Evolutionary conservation across 2,329 filamentous ascomycete genomes (phyloP).

Genomic region (Nothophaeocryptopus gaeumannii): DNA sequence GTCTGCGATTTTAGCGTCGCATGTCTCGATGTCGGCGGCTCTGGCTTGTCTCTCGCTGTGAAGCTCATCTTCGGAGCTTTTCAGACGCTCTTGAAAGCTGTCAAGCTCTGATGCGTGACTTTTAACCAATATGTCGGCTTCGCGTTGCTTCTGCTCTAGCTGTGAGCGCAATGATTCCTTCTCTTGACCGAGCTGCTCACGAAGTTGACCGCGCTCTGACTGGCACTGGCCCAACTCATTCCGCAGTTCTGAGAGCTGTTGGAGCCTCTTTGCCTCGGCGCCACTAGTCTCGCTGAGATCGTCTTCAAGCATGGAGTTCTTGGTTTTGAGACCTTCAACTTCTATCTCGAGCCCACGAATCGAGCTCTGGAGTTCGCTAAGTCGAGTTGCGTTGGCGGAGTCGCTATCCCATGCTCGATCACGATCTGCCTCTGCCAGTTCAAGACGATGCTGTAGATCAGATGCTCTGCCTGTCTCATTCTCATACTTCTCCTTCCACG

Average conservation of each 20-base stretch:
- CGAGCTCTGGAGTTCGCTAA: constrained; percentile 5
- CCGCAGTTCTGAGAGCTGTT: constrained; percentile 8
- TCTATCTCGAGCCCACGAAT: background rate
- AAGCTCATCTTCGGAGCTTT: constrained; percentile 1
- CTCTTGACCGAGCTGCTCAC: constrained; percentile 24
- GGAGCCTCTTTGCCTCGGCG: constrained; percentile 12
- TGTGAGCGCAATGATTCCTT: constrained; percentile 42
- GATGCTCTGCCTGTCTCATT: constrained; percentile 10
- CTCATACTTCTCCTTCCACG: constrained; percentile 14
- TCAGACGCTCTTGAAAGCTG: constrained; percentile 2
- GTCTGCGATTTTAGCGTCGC: constrained; percentile 21
- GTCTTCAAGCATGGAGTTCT: constrained; percentile 15
- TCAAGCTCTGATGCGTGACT: background rate
- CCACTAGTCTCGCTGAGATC: constrained; percentile 13
- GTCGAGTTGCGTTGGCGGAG: background rate
- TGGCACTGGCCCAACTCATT: constrained; percentile 19
- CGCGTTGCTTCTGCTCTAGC: constrained; percentile 25
- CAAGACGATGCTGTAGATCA: constrained; percentile 9
- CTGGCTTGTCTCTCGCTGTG: background rate
- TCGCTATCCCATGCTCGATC: constrained; percentile 11
- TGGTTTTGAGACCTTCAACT: constrained; percentile 1
- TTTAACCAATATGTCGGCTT: constrained; percentile 2
- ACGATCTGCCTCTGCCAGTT: constrained; percentile 11
- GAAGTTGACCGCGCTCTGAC: constrained; percentile 3
- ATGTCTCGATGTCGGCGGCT: constrained; percentile 6